A percentile compares a stretch with the other conserved stretches of the same genome.
Conservation (phyloP, 345 rosid genomes). For the Linum usitatissimum region DNA sequence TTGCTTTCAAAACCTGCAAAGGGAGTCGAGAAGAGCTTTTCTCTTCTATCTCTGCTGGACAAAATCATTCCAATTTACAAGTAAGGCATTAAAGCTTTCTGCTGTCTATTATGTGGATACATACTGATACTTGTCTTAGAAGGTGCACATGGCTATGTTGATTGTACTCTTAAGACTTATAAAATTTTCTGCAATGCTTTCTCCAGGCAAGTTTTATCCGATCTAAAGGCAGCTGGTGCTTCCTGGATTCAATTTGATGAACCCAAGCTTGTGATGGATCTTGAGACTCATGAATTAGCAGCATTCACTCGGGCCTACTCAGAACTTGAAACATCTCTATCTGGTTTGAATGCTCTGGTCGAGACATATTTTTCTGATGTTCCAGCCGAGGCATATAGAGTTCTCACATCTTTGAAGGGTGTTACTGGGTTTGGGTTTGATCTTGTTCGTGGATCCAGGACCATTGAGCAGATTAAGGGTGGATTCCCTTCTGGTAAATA, state of each 20-base stretch:
- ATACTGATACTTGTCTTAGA: neutral
- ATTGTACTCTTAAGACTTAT: neutral
- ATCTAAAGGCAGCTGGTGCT: slow-evolving; percentile 96
- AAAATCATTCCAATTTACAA: slow-evolving; percentile 89
- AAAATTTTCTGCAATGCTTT: slow-evolving; percentile 2
- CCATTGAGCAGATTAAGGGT: slow-evolving; percentile 66
- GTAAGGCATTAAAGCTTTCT: slow-evolving; percentile 29
- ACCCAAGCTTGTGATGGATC: slow-evolving; percentile 85
- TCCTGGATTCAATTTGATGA: slow-evolving; percentile 92
- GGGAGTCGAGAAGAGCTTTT: slow-evolving; percentile 76
- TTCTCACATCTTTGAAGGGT: slow-evolving; percentile 76
- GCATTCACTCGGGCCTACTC: slow-evolving; percentile 75
- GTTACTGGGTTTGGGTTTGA: slow-evolving; percentile 79
- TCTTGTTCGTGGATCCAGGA: slow-evolving; percentile 78
- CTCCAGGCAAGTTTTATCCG: slow-evolving; percentile 71
- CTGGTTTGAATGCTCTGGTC: slow-evolving; percentile 68
- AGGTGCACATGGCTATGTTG: neutral
- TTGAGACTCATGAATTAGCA: slow-evolving; percentile 63
- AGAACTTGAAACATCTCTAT: slow-evolving; percentile 64
- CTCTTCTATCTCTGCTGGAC: slow-evolving; percentile 80
- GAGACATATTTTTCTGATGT: slow-evolving; percentile 96
- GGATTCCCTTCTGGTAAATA: slow-evolving; percentile 73
- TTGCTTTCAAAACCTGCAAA: slow-evolving; percentile 86
- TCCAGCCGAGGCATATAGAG: slow-evolving; percentile 68
- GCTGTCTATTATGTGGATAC: neutral